These are phyloP conservation scores for Sporothrix pallida DNA, from an alignment of 2,329 filamentous ascomycete genomes.

Conservation along the genomic window DNA sequence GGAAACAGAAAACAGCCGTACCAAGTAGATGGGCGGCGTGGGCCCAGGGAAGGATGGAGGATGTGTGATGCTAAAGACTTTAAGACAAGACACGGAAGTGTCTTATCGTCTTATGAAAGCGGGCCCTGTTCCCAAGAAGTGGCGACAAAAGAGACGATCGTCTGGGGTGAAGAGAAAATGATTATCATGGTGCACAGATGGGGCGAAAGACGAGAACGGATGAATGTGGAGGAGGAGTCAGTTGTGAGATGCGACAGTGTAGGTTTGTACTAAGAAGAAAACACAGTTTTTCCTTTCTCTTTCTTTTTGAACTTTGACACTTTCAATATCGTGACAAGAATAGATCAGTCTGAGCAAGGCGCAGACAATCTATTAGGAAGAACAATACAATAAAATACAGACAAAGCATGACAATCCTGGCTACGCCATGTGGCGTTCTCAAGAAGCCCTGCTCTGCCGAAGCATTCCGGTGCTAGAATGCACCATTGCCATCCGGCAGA, in stretches of 20 bases:
- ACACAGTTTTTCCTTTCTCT: background rate
- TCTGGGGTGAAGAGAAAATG: background rate
- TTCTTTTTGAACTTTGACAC: background rate
- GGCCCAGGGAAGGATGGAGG: background rate
- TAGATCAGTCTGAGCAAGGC: background rate
- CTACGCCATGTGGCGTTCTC: slow-evolving; percentile 11
- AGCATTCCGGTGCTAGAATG: background rate
- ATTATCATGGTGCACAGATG: background rate
- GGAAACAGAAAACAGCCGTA: slow-evolving; percentile 30
- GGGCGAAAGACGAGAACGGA: background rate
- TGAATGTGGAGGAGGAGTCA: background rate
- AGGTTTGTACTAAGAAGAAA: background rate
- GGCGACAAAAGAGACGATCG: slow-evolving; percentile 3
- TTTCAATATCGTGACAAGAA: background rate
- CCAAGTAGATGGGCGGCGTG: background rate
- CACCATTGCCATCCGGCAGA: background rate
- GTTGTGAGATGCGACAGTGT: background rate
- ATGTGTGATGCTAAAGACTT: background rate
- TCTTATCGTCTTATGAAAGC: background rate
- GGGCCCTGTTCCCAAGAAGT: background rate
- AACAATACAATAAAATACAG: background rate
- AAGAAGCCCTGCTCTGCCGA: background rate
- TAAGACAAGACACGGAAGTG: slow-evolving; percentile 12
- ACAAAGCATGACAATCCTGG: background rate
- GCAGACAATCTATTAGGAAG: background rate